A percentile compares a stretch with the other conserved stretches of the same genome.
Conservation (phyloP, 2,329 filamentous ascomycete genomes). For the Cercospora beticola region DNA sequence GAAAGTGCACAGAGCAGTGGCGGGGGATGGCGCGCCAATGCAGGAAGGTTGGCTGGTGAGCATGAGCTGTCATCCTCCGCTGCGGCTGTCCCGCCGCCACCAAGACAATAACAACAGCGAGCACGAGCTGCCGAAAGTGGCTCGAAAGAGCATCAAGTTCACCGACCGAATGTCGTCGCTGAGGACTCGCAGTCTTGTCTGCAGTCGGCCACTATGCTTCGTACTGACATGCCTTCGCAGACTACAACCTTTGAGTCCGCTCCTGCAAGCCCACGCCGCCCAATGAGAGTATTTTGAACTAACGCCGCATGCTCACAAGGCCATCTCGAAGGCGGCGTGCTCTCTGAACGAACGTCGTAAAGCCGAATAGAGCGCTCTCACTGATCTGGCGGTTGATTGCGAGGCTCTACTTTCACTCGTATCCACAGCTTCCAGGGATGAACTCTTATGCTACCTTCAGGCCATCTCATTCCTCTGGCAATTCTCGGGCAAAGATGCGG, state of each 20-base stretch:
- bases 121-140: not conserved
- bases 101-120: not conserved
- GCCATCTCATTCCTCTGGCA: not conserved
- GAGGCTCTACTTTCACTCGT: too few relatives aligned
- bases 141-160: not conserved
- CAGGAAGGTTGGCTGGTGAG: not conserved
- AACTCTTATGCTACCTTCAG: too few relatives aligned
- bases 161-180: not conserved
- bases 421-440: too few relatives aligned
- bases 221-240: not conserved
- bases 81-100: not conserved
- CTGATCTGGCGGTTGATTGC: too few relatives aligned
- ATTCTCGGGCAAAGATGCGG: not conserved
- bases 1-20: not conserved
- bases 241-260: not conserved
- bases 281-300: too few relatives aligned
- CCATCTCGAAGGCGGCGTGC: too few relatives aligned
- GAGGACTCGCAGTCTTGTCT: not conserved
- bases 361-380: not conserved
- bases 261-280: not conserved
- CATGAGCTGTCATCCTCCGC: not conserved
- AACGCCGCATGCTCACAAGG: too few relatives aligned
- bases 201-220: not conserved
- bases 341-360: not conserved
- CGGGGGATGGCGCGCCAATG: not conserved